Evolutionary conservation across 2,329 filamentous ascomycete species (phyloP).

Genomic region (Colletotrichum incanum): DNA sequence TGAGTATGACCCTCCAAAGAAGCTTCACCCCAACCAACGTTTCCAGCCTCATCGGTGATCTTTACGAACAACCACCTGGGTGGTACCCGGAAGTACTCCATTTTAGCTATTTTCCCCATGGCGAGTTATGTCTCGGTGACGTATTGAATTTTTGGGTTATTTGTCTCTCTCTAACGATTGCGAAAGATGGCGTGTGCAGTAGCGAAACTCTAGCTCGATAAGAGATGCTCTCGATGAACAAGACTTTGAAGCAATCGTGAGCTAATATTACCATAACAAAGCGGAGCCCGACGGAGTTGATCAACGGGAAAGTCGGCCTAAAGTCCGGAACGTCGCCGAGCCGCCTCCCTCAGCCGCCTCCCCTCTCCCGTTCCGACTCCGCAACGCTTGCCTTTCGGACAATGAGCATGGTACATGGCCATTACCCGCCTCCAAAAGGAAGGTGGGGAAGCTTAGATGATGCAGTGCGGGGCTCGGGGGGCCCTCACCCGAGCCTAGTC

Average conservation of each 20-base stretch:
- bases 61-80: slow-evolving; percentile 87
- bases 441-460: slow-evolving; percentile 18
- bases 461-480: slow-evolving; percentile 34
- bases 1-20: slow-evolving; percentile 82
- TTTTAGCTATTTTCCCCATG: slow-evolving; percentile 75
- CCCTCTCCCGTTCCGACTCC: slow-evolving; percentile 25
- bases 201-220: neutral
- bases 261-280: slow-evolving; percentile 18
- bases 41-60: slow-evolving; percentile 76
- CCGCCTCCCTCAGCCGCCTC: neutral
- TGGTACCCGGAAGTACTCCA: slow-evolving; percentile 83
- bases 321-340: slow-evolving; percentile 36
- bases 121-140: neutral
- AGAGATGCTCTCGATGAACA: neutral
- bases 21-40: slow-evolving; percentile 81
- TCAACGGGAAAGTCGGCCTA: slow-evolving; percentile 23
- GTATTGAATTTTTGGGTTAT: neutral
- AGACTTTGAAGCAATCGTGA: slow-evolving; percentile 34
- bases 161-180: neutral
- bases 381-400: slow-evolving; percentile 22
- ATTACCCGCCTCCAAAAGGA: slow-evolving; percentile 19
- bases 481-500: slow-evolving; percentile 26
- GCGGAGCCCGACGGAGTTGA: slow-evolving; percentile 34
- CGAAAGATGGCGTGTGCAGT: neutral
- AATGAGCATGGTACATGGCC: neutral